A percentile compares a stretch with the other conserved stretches of the same genome.
phyloP scores from a whole-genome alignment of 305 asterid genomes.

The Fraxinus platypoda region DNA sequence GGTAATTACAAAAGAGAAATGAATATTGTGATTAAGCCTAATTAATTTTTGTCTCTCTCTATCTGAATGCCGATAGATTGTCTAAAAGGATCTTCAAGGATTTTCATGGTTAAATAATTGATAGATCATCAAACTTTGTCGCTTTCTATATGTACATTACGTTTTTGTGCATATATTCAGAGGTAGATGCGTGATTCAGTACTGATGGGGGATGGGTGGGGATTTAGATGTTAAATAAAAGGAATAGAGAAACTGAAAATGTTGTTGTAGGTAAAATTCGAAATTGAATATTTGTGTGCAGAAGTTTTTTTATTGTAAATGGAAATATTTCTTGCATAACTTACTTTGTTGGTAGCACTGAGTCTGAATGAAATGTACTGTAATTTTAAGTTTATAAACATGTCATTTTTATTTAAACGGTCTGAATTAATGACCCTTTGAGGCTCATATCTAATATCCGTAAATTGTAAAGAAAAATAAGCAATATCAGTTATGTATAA shows the following conservation, averaged over 20 bases:
- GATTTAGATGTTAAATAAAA: neutral
- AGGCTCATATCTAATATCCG: neutral
- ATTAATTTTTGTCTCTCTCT: neutral
- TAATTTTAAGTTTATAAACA: neutral
- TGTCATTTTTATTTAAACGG: neutral
- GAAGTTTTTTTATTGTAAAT: neutral
- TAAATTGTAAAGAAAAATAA: neutral
- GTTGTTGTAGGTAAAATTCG: neutral
- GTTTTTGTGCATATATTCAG: neutral
- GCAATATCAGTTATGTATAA: neutral
- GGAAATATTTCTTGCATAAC: neutral
- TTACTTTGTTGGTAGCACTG: neutral
- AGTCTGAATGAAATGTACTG: neutral
- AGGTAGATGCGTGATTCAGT: neutral
- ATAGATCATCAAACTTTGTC: neutral
- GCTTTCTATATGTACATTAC: neutral
- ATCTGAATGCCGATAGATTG: neutral
- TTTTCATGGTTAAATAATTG: neutral
- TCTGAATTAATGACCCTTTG: neutral
- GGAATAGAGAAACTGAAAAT: neutral
- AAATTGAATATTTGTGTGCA: neutral
- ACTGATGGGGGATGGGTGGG: neutral
- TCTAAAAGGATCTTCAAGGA: neutral
- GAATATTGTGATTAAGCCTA: neutral
- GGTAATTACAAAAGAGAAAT: neutral